These are phyloP conservation scores for Orbilia ellipsospora DNA, from an alignment of 2,329 filamentous ascomycete species.

Conservation along the genomic window DNA sequence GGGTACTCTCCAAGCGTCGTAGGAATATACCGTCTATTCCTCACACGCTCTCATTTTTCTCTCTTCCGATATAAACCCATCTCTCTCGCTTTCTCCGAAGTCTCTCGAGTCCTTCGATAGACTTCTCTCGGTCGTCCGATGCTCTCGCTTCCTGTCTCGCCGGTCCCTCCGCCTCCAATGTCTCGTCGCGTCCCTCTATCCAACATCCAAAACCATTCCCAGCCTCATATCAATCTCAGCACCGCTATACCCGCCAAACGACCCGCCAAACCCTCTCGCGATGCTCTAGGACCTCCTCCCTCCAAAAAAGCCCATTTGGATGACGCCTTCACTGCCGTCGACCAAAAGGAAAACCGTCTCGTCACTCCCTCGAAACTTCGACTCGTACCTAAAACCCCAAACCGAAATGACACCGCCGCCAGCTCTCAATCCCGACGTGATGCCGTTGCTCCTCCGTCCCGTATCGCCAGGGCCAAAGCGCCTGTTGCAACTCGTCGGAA, in stretches of 20 bases:
- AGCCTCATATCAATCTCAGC: slow-evolving; percentile 19
- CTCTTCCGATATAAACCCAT: background rate
- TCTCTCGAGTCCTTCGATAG: background rate
- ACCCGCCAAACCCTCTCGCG: slow-evolving; percentile 35
- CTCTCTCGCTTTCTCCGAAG: background rate
- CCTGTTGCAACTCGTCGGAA: slow-evolving; percentile 9
- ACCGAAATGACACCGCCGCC: slow-evolving; percentile 17
- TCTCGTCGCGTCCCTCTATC: slow-evolving; percentile 51
- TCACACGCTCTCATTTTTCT: slow-evolving; percentile 9
- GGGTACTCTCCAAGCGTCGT: slow-evolving; percentile 1
- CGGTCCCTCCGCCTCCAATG: slow-evolving; percentile 48
- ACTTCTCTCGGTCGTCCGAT: slow-evolving; percentile 17
- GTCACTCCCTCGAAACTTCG: slow-evolving; percentile 41
- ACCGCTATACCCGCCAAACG: slow-evolving; percentile 49
- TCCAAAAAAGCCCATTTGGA: slow-evolving; percentile 49
- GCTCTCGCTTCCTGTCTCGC: slow-evolving; percentile 52
- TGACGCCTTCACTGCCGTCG: slow-evolving; percentile 19
- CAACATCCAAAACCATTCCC: slow-evolving; percentile 50
- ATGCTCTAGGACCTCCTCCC: slow-evolving; percentile 44
- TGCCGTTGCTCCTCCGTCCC: slow-evolving; percentile 12
- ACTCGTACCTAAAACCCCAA: slow-evolving; percentile 43
- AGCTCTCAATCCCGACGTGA: slow-evolving; percentile 18
- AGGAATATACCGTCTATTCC: slow-evolving; percentile 19
- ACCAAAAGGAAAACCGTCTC: slow-evolving; percentile 50
- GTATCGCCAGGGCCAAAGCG: slow-evolving; percentile 29